Evolutionary conservation across 169 alveolate species (phyloP).

Genomic region (Cryptosporidium canis): DNA sequence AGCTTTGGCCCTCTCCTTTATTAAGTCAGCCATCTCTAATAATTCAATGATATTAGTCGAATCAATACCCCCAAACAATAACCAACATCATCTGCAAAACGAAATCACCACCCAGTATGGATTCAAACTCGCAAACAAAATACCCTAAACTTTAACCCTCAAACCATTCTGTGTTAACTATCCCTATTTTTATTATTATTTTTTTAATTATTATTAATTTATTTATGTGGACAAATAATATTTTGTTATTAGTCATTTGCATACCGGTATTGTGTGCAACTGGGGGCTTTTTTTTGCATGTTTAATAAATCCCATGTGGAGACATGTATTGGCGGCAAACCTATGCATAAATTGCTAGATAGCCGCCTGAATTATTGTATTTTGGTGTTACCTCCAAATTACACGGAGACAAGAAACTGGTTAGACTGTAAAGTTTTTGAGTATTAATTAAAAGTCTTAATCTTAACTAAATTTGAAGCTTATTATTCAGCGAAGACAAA

Average conservation of each 20-base stretch:
- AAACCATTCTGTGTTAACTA: background rate
- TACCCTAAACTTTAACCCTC: background rate
- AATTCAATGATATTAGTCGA: constrained; percentile 46
- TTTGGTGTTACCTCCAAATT: background rate
- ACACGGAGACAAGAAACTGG: background rate
- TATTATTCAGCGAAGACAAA: background rate
- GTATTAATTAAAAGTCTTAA: background rate
- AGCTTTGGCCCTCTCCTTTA: background rate
- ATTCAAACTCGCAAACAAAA: background rate
- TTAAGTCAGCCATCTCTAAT: background rate
- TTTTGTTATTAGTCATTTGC: background rate
- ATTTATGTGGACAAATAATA: background rate
- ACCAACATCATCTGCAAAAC: background rate
- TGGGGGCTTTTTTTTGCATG: background rate
- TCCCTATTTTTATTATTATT: background rate
- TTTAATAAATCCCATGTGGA: background rate
- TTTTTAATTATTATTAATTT: background rate
- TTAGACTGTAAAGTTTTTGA: background rate
- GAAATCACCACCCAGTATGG: constrained; percentile 3
- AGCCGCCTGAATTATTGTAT: background rate
- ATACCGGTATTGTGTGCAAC: constrained; percentile 15
- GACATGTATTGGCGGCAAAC: background rate
- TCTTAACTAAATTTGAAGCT: background rate
- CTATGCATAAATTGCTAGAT: background rate
- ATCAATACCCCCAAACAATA: background rate